A percentile compares a stretch with the other conserved stretches of the same genome.
Conservation (phyloP, 2,329 filamentous ascomycete genomes). For the Fusarium coffeatum region DNA sequence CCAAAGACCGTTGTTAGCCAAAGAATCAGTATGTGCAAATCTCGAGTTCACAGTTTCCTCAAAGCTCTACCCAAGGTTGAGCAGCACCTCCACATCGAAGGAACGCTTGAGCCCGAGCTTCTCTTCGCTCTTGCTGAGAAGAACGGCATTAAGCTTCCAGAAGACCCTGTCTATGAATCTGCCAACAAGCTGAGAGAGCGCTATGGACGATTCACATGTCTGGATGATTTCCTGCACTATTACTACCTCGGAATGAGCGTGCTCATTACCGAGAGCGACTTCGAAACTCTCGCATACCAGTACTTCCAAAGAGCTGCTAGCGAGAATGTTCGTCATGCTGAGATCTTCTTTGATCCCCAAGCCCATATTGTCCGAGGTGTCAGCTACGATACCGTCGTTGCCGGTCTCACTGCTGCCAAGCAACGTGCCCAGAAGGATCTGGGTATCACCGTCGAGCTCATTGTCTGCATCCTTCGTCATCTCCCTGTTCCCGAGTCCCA, state of each 20-base stretch:
- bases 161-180: conserved; percentile 73
- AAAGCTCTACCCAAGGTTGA: conserved; percentile 80
- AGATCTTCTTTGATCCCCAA: conserved; percentile 86
- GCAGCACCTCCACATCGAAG: conserved; percentile 84
- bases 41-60: conserved; percentile 66
- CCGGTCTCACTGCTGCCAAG: conserved; percentile 71
- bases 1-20: background rate
- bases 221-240: conserved; percentile 82
- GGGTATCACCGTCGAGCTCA: conserved; percentile 72
- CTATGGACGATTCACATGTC: conserved; percentile 74
- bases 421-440: conserved; percentile 69
- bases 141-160: conserved; percentile 73
- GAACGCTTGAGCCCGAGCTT: conserved; percentile 75
- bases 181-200: conserved; percentile 68
- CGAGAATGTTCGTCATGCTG: conserved; percentile 77
- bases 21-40: conserved; percentile 63
- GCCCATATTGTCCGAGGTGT: conserved; percentile 75
- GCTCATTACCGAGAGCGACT: conserved; percentile 73
- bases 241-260: conserved; percentile 83
- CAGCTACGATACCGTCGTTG: conserved; percentile 70
- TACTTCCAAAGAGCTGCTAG: conserved; percentile 74
- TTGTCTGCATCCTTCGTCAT: conserved; percentile 79
- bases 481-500: conserved; percentile 70
- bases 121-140: conserved; percentile 75
- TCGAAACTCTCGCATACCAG: conserved; percentile 76